Evolutionary conservation across 2,329 filamentous ascomycete species (phyloP), one percentile per base, ranked within the genome.

Genomic region (Pyrenophora graminea): DNA sequence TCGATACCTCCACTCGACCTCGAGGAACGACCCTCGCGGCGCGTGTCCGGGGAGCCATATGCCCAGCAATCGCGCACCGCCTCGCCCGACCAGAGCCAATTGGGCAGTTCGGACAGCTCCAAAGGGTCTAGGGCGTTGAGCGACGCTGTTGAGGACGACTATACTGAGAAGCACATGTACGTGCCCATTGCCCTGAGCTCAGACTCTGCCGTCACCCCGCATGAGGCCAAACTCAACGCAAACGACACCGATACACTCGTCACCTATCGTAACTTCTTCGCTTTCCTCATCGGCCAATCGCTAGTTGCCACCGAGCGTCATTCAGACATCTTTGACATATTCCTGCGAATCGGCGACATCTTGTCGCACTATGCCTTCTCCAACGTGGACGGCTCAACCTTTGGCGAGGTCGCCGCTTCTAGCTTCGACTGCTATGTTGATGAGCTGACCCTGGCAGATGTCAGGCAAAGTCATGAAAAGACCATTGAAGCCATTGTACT

Each of bases 401-500:
- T 80, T 62, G 84, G 84, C 51, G 83, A 86, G 61, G 79, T 83
- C 3, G 82, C 82, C 13, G 79, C 78, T 39, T 77, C 84, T 13
- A 87, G 85, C 68, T 91, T 92, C 61, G 80, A 85, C 54, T 84
- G 83, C 63, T 95, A 91, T 66, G 84, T 92, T 53, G 87, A 92
- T 39, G 88, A 94, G 69, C 79, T 91, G 54, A 81, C 80, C 17
- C 76, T 97, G 27, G 88, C 85, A 3, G 93, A 97, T 72, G 87
- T 96, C 39, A 82, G 91, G 47, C 78, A 83, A 53, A 96, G 90
- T 69, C 83, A 88, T 21, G 91, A 96, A 68, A 95, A 94, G 79
- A 96, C 90, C 0, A 80, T 97, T 19, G 91, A 97, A 73, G 89
- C 87, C 0, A 81, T 97, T 39, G 82, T 97, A n/a, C 79, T 99